Conservation (phyloP, 1,284 basidiomycete species). For the Sporisorium sorghi region DNA sequence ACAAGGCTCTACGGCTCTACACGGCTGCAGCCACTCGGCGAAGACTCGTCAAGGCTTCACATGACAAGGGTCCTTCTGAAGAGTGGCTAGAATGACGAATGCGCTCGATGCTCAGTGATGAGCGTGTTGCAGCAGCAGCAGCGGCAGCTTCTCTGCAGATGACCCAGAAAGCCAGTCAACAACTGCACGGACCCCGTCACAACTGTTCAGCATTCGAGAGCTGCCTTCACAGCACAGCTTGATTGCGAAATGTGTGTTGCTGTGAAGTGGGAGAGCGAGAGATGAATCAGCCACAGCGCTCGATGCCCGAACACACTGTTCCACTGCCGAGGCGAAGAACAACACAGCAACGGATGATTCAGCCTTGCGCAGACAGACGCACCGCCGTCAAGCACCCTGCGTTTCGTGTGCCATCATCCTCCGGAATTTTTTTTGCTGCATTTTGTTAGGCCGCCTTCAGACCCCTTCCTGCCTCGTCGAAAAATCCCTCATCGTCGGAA, state of each 20-base stretch:
- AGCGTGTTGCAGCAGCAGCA: not conserved
- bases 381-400: too few species aligned
- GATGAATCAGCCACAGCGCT: constrained; percentile 26
- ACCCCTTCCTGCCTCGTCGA: not conserved
- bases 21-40: not conserved
- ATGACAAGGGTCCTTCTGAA: constrained; percentile 2
- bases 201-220: not conserved
- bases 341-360: constrained; percentile 21
- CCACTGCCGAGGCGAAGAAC: not conserved
- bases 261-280: not conserved
- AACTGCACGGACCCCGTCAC: constrained; percentile 2
- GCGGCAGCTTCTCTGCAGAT: not conserved
- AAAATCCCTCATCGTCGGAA: not conserved
- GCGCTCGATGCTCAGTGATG: constrained; percentile 6
- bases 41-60: not conserved
- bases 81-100: not conserved
- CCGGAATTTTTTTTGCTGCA: not conserved
- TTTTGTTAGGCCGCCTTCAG: not conserved
- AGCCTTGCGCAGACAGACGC: constrained; percentile 19
- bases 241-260: too few species aligned
- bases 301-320: constrained; percentile 6
- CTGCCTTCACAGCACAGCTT: too few species aligned
- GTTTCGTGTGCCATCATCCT: not conserved
- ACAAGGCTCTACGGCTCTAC: not conserved
- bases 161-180: too few species aligned